A percentile compares a stretch with the other conserved stretches of the same genome.
Conservation (phyloP, 2,329 filamentous ascomycete species). For the Epichloe typhina region DNA sequence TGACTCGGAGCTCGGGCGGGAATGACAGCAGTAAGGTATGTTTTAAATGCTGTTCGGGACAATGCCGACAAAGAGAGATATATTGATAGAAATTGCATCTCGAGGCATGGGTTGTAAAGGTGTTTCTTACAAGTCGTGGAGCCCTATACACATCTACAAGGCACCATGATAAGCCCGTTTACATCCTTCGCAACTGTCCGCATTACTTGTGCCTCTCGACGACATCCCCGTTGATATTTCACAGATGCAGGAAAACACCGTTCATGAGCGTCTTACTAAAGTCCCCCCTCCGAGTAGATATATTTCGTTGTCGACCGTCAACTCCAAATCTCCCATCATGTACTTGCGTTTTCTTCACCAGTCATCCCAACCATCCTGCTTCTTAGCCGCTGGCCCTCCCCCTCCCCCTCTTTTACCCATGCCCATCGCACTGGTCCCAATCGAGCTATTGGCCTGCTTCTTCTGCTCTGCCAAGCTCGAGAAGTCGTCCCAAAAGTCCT, state of each 20-base stretch:
- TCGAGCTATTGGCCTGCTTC: conserved; percentile 32
- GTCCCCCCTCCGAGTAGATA: background rate
- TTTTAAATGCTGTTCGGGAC: too few species aligned
- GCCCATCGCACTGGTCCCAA: conserved; percentile 48
- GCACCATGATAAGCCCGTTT: background rate
- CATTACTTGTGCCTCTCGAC: background rate
- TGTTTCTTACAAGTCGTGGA: background rate
- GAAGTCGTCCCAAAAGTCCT: conserved; percentile 89
- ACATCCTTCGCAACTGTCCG: background rate
- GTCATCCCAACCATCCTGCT: conserved; percentile 49
- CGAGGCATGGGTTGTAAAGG: background rate
- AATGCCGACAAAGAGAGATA: too few species aligned
- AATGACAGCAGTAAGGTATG: too few species aligned
- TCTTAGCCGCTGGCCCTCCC: conserved; percentile 21
- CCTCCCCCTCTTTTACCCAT: conserved; percentile 30
- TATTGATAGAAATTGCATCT: background rate
- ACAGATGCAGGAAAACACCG: conserved; percentile 1
- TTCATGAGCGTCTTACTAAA: conserved; percentile 10
- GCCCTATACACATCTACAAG: background rate
- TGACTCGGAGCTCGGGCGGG: background rate
- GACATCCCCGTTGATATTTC: background rate
- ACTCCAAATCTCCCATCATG: conserved; percentile 2
- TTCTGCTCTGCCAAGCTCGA: conserved; percentile 51
- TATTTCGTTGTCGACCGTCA: conserved; percentile 11
- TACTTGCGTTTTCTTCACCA: conserved; percentile 29